Percentiles rank a stretch among this genome's conserved stretches.
Conservation (phyloP, 106 monocot species). For the Xerophyta viscosa region DNA sequence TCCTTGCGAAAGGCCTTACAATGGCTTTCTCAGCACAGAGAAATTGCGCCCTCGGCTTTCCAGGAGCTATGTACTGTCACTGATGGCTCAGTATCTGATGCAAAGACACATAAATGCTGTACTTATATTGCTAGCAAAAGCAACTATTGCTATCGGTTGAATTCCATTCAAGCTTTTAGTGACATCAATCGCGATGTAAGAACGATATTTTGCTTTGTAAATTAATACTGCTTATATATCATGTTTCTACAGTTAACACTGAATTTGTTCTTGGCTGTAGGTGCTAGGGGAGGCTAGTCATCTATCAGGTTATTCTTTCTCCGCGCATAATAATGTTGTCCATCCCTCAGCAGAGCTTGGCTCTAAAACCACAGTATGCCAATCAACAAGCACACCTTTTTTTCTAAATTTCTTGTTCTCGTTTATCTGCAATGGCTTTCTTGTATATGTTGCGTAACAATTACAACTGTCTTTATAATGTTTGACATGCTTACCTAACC, state of each 20-base stretch:
- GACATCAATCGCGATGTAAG: constrained; percentile 99
- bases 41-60: constrained; percentile 47
- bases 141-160: constrained; percentile 84
- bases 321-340: constrained; percentile 88
- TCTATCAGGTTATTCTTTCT: constrained; percentile 92
- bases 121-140: constrained; percentile 83
- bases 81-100: constrained; percentile 21
- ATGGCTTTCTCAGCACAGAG: constrained; percentile 56
- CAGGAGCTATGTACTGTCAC: constrained; percentile 14
- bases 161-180: constrained; percentile 83
- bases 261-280: constrained; percentile 23
- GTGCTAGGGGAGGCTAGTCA: constrained; percentile 89
- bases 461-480: no score
- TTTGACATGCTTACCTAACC: no score
- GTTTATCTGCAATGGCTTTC: no score
- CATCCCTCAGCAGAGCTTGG: constrained; percentile 83
- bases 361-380: constrained; percentile 87
- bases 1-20: constrained; percentile 28
- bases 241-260: background rate
- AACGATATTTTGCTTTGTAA: constrained; percentile 2
- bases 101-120: constrained; percentile 82
- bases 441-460: no score
- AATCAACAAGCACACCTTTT: no score
- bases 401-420: no score
- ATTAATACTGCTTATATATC: background rate